Base-by-base conservation (phyloP, 202 grass and related monocot genomes). In the Cymbopogon flexuosus region DNA sequence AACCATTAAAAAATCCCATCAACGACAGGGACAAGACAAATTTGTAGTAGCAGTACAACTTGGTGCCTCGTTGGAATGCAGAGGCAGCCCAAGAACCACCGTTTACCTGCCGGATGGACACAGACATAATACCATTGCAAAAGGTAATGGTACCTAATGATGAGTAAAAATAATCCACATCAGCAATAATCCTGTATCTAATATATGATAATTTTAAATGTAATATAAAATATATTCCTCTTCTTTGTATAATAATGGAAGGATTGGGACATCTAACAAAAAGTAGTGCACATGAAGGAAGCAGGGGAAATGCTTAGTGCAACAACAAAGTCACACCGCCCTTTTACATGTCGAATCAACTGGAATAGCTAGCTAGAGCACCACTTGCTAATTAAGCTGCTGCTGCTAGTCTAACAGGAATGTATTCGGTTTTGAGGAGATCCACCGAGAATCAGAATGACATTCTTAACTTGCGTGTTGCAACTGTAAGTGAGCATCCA, bases 1-100 rank as follows among this genome's bases (percentile, higher is more conserved):
- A 39, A 27, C 10, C 8, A 79, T 57, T 56, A 57, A 34, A 0
- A 47, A 68, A n/a, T 67, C 4, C 62, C 24, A 59, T 10, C 21
- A 68, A 39, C 5, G 43, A 67, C 10, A 54, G 18, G 5, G 36
- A 33, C 76, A 59, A 35, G 30, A 54, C 42, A 35, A 62, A 14
- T 3, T 47, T 11, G 3, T n/a, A 8, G 9, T 18, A 6, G 8
- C 6, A 27, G 21, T 54, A 19, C 16, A 0, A n/a, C 49, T 52
- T n/a, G 27, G 49, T 75, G 84, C 70, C 60, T 72, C 33, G 11
- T 56, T 37, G 37, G 81, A 84, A 29, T 5, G 70, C 77, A 47
- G 19, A 67, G 52, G 52, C 52, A n/a, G 59, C 19, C 69, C 78
- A 62, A 69, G 36, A 19, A 7, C 31, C 15, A 33, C 11, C 62